A percentile compares a stretch with the other conserved stretches of the same genome.
Conservation (phyloP, 2,329 filamentous ascomycete genomes). For the Alternaria gansuensis region DNA sequence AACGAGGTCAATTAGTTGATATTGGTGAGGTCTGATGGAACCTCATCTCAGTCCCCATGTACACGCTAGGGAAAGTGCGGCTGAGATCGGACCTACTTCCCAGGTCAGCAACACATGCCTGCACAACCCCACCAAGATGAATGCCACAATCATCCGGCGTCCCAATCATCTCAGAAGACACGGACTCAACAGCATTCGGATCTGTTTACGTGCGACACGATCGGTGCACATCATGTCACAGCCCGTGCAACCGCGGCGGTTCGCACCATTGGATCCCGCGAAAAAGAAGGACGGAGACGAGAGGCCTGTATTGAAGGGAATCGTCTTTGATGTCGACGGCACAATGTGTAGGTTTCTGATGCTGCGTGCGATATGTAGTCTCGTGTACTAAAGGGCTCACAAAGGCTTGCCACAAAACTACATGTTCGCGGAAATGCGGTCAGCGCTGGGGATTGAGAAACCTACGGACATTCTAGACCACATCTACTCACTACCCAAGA, state of each 20-base stretch:
- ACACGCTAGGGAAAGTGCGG: conserved; percentile 5
- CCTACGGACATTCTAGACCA: conserved; percentile 85
- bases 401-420: conserved; percentile 86
- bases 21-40: neutral
- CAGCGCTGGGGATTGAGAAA: conserved; percentile 75
- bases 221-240: conserved; percentile 25
- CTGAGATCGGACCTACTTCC: conserved; percentile 17
- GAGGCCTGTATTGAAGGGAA: conserved; percentile 62
- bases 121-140: conserved; percentile 19
- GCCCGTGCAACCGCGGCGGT: conserved; percentile 53
- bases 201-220: conserved; percentile 7
- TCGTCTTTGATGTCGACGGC: conserved; percentile 93
- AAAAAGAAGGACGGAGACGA: conserved; percentile 41
- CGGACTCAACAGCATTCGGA: neutral
- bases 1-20: too few relatives aligned
- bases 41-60: neutral
- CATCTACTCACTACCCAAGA: conserved; percentile 75
- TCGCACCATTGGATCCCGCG: conserved; percentile 60
- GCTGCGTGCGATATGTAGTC: neutral
- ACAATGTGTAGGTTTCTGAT: conserved; percentile 76
- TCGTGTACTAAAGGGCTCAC: conserved; percentile 20
- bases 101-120: conserved; percentile 11
- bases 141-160: conserved; percentile 3
- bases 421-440: conserved; percentile 91
- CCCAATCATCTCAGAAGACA: conserved; percentile 9